phyloP scores from a whole-genome alignment of 495 filamentous ascomycete genomes.

The Pyronema domesticum region DNA sequence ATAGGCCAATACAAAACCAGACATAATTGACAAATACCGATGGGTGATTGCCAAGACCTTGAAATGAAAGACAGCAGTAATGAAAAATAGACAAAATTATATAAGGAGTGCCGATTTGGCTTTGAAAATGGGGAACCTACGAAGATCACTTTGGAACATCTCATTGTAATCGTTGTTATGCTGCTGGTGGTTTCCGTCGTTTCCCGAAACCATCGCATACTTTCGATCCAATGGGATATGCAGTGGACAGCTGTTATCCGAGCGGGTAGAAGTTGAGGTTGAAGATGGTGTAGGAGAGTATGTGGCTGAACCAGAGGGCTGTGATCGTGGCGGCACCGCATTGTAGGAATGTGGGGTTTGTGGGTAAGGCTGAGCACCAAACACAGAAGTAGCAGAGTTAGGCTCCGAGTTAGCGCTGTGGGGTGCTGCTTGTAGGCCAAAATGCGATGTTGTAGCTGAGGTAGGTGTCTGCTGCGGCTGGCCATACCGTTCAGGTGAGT shows the following conservation, averaged over 20 bases:
- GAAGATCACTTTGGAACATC: conserved; percentile 10
- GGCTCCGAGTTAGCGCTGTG: conserved; percentile 8
- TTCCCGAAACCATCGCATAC: conserved; percentile 14
- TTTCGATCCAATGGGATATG: conserved; percentile 13
- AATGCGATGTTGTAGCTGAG: conserved; percentile 7
- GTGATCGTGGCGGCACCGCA: neutral
- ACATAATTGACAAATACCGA: conserved; percentile 1
- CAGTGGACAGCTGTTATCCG: conserved; percentile 10
- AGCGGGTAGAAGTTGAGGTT: neutral
- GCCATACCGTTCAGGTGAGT: conserved; percentile 10
- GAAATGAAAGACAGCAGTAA: neutral
- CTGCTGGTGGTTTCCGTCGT: conserved; percentile 8
- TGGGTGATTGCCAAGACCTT: neutral
- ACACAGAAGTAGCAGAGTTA: conserved; percentile 7
- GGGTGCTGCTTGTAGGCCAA: conserved; percentile 8
- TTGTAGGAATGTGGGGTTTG: conserved; percentile 1
- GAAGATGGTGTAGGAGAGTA: conserved; percentile 1
- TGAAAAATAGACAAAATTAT: neutral
- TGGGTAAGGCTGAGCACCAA: conserved; percentile 11
- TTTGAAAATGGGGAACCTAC: conserved; percentile 22
- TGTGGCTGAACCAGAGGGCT: neutral
- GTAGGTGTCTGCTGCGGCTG: conserved; percentile 2
- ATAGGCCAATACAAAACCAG: conserved; percentile 6
- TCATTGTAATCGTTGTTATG: conserved; percentile 7
- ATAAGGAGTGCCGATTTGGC: no score